phyloP scores from a whole-genome alignment of 2,329 filamentous ascomycete species.

The Fusarium nematophilum region DNA sequence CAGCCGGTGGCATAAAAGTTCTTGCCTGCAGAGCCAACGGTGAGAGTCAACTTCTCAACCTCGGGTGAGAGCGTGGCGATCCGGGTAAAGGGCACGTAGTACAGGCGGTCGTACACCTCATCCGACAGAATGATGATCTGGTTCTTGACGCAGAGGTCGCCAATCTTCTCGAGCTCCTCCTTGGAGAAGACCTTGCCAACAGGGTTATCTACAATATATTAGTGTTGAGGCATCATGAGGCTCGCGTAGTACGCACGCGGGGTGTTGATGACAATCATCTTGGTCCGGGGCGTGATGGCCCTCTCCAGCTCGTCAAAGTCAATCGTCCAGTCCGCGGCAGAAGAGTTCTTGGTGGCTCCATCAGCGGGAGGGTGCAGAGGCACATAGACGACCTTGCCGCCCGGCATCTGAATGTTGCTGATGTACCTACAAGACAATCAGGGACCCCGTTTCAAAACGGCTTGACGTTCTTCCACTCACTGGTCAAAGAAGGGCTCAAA shows the following conservation, averaged over 20 bases:
- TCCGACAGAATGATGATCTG: constrained; percentile 94
- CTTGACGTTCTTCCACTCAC: constrained; percentile 55
- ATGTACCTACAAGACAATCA: constrained; percentile 66
- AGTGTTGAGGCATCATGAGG: constrained; percentile 4
- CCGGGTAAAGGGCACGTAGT: constrained; percentile 94
- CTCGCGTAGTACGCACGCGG: constrained; percentile 58
- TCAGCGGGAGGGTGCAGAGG: constrained; percentile 90
- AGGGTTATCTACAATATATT: constrained; percentile 76
- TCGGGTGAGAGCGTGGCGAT: constrained; percentile 92
- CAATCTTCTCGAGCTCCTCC: constrained; percentile 85
- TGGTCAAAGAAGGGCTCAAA: constrained; percentile 99
- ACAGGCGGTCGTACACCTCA: constrained; percentile 94
- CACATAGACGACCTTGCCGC: constrained; percentile 93
- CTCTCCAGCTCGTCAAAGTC: constrained; percentile 85
- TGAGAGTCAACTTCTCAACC: constrained; percentile 87
- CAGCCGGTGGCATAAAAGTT: constrained; percentile 98
- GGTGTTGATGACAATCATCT: constrained; percentile 94
- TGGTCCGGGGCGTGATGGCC: constrained; percentile 86
- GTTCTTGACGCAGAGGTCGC: constrained; percentile 89
- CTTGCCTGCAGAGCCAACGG: constrained; percentile 96
- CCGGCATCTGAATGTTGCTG: constrained; percentile 98
- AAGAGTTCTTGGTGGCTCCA: constrained; percentile 82
- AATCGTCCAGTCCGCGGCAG: constrained; percentile 88
- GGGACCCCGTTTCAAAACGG: neutral
- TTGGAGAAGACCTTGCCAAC: constrained; percentile 94